Conservation (phyloP, 352 stramenopile species). For the Globisporangium canariense region DNA sequence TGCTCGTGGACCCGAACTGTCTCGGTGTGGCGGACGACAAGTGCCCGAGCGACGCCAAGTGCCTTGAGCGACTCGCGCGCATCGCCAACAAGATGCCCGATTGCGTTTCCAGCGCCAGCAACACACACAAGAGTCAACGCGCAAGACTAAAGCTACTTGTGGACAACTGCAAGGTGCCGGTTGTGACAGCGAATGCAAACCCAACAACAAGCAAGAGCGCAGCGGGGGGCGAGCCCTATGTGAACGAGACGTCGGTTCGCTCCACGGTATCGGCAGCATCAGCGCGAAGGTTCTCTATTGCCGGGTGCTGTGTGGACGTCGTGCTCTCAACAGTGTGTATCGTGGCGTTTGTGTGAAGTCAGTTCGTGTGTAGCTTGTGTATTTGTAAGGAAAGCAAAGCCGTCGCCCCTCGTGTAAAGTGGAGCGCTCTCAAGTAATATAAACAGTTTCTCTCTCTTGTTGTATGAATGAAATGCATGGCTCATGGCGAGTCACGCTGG, state of each 20-base stretch:
- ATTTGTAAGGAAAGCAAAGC: background rate
- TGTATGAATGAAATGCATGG: background rate
- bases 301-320: background rate
- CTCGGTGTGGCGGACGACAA: constrained; percentile 10
- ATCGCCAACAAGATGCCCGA: constrained; percentile 12
- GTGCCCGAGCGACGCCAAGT: constrained; percentile 2
- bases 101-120: background rate
- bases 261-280: background rate
- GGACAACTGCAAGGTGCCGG: background rate
- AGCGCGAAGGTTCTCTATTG: background rate
- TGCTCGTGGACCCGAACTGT: constrained; percentile 10
- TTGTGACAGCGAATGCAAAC: background rate
- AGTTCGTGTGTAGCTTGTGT: background rate
- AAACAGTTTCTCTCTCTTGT: background rate
- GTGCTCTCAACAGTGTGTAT: background rate
- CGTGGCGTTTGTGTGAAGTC: background rate
- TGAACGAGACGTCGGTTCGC: background rate
- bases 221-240: background rate
- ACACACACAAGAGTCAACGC: background rate
- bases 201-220: background rate
- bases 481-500: too few species aligned
- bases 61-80: constrained; percentile 3
- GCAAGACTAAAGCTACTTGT: constrained; percentile 1
- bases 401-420: background rate
- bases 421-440: background rate